Evolutionary conservation across 257 asterid species (phyloP).

Genomic region (Catharanthus roseus): DNA sequence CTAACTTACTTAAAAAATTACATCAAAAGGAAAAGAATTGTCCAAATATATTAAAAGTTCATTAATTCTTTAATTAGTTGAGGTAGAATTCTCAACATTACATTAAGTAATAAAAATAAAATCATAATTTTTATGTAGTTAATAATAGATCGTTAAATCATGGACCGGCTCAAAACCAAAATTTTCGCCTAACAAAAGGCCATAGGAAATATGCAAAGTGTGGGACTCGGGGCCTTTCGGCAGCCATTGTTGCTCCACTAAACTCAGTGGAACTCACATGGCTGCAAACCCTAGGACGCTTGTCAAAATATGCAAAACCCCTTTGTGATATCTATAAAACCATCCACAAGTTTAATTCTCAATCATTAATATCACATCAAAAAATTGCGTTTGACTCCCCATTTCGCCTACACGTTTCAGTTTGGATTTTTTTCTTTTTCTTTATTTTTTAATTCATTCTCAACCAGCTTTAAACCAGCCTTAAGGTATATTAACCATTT

Average conservation of each 20-base stretch:
- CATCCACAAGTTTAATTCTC: conserved; percentile 1
- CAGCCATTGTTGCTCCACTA: conserved; percentile 6
- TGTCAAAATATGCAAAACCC: conserved; percentile 4
- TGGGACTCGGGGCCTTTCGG: neutral
- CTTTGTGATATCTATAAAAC: neutral
- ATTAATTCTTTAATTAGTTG: no score
- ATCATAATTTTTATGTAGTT: no score
- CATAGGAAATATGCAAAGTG: no score
- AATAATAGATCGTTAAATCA: no score
- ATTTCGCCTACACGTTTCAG: conserved; percentile 4
- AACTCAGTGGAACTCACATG: conserved; percentile 12
- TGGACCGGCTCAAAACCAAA: no score
- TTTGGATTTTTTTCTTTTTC: neutral
- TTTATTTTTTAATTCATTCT: neutral
- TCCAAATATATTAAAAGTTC: no score
- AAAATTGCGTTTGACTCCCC: neutral
- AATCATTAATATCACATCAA: neutral
- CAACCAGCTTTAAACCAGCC: neutral
- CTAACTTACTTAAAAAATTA: no score
- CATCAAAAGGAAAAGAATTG: no score
- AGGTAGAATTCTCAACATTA: no score
- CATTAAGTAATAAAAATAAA: no score
- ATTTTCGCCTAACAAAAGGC: no score
- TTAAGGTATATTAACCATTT: no score
- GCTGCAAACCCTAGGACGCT: neutral